Evolutionary conservation across 1,139 yeast genomes (phyloP).

Genomic region (Yamadazyma triangularis): DNA sequence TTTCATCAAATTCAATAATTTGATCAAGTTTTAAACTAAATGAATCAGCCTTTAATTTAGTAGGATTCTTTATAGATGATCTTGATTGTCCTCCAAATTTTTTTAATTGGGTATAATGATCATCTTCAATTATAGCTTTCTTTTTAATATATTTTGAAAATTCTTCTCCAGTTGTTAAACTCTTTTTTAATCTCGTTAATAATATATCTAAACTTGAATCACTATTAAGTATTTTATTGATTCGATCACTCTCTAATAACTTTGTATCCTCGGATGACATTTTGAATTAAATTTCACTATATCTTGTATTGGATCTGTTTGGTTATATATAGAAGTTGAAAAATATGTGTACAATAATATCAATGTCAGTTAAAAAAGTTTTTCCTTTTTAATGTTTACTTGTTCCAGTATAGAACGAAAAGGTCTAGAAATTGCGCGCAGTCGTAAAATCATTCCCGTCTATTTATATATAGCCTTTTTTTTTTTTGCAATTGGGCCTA

Average conservation of each 20-base stretch:
- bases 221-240: slow-evolving; percentile 29
- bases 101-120: slow-evolving; percentile 67
- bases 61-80: slow-evolving; percentile 44
- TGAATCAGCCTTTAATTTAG: slow-evolving; percentile 61
- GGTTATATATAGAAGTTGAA: too few relatives aligned
- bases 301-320: too few relatives aligned
- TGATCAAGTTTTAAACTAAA: slow-evolving; percentile 63
- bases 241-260: slow-evolving; percentile 25
- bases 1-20: slow-evolving; percentile 74
- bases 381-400: too few relatives aligned
- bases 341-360: too few relatives aligned
- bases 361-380: too few relatives aligned
- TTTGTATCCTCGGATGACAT: slow-evolving; percentile 14
- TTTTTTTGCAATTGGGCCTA: too few relatives aligned
- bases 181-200: slow-evolving; percentile 69
- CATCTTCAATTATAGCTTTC: slow-evolving; percentile 75
- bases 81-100: slow-evolving; percentile 59
- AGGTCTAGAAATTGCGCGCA: too few relatives aligned
- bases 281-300: too few relatives aligned
- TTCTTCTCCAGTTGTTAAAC: slow-evolving; percentile 80
- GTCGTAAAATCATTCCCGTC: too few relatives aligned
- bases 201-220: slow-evolving; percentile 58
- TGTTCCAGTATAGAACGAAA: too few relatives aligned
- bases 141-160: slow-evolving; percentile 73
- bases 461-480: too few relatives aligned